phyloP scores from a whole-genome alignment of 2,329 filamentous ascomycete genomes.

The Ophiostoma ips region DNA sequence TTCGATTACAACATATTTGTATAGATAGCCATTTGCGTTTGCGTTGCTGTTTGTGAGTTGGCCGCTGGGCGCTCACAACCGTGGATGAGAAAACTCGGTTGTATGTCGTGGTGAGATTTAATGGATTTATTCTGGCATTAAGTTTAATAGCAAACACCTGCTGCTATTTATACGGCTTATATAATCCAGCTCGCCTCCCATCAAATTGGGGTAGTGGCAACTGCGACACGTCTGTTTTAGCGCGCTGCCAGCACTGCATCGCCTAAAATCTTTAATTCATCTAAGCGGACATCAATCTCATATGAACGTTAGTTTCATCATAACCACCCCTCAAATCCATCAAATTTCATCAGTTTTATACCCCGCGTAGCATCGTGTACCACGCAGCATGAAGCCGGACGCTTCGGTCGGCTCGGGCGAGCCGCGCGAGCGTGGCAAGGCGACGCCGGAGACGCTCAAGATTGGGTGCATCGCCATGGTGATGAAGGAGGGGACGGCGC shows the following conservation, averaged over 20 bases:
- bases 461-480: slow-evolving; percentile 49
- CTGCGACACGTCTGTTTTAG: neutral
- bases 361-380: no score
- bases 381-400: slow-evolving; percentile 29
- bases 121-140: neutral
- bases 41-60: no score
- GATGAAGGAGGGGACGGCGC: slow-evolving; percentile 61
- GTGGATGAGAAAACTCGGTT: neutral
- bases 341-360: slow-evolving; percentile 4
- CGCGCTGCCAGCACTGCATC: neutral
- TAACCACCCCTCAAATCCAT: slow-evolving; percentile 2
- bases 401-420: slow-evolving; percentile 41
- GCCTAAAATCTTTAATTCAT: neutral
- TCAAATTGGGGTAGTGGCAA: no score
- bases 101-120: neutral
- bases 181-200: neutral
- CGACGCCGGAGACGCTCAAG: slow-evolving; percentile 69
- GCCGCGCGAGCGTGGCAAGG: slow-evolving; percentile 58
- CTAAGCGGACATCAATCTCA: neutral
- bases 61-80: no score
- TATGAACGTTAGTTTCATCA: slow-evolving; percentile 2
- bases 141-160: neutral
- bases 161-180: neutral
- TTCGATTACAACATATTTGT: no score
- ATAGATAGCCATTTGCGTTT: no score